phyloP scores from a whole-genome alignment of 352 stramenopile genomes.

The Pythium pyrilobum region DNA sequence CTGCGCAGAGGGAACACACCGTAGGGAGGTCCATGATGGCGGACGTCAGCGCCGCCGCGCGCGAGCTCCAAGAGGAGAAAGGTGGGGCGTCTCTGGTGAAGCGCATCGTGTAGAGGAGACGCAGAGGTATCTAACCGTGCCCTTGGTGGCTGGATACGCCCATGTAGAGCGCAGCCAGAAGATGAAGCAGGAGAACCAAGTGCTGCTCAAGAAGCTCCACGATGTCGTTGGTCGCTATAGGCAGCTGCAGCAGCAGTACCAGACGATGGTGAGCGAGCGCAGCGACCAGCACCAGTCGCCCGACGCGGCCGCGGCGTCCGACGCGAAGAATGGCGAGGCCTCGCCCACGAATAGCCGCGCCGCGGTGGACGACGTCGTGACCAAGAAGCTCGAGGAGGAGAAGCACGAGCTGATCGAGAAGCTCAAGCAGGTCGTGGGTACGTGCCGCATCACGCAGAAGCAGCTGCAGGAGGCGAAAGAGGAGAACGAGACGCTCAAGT shows the following conservation, averaged over 20 bases:
- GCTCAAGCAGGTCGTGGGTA: conserved; percentile 65
- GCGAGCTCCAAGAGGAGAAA: conserved; percentile 18
- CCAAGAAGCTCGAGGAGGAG: conserved; percentile 51
- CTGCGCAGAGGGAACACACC: background rate
- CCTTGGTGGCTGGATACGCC: background rate
- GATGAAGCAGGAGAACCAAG: conserved; percentile 52
- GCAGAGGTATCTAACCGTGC: background rate
- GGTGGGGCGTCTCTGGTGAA: conserved; percentile 6
- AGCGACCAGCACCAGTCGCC: conserved; percentile 20
- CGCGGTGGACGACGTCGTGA: conserved; percentile 18
- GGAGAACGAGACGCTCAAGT: conserved; percentile 45
- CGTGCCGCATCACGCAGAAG: conserved; percentile 65
- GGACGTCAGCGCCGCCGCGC: conserved; percentile 5
- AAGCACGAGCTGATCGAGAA: conserved; percentile 77
- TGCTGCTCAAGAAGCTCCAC: conserved; percentile 49
- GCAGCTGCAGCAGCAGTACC: conserved; percentile 46
- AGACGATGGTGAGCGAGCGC: conserved; percentile 24
- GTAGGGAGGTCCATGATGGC: conserved; percentile 14
- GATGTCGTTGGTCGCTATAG: conserved; percentile 49
- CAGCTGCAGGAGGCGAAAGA: conserved; percentile 58
- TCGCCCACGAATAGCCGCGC: conserved; percentile 15
- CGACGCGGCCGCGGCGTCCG: background rate
- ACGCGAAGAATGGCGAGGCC: conserved; percentile 5
- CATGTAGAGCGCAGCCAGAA: conserved; percentile 23
- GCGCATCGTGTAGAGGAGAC: no score